phyloP scores from a whole-genome alignment of 495 filamentous ascomycete genomes.

The Collariella sp. region DNA sequence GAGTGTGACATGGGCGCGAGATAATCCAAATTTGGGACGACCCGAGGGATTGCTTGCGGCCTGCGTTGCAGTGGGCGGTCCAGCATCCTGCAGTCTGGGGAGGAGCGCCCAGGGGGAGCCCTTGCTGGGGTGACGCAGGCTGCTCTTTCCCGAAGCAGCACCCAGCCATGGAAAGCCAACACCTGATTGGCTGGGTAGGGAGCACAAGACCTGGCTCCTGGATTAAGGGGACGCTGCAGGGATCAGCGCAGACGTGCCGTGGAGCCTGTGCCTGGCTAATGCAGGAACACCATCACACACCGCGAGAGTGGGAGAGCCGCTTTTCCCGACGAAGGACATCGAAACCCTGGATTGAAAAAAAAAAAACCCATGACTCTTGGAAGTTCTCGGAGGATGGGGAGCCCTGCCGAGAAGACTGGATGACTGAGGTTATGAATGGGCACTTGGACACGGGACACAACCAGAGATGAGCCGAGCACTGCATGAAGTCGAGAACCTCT shows the following conservation, averaged over 20 bases:
- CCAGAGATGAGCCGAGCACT: background rate
- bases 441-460: too few species aligned
- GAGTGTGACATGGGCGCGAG: constrained; percentile 16
- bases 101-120: constrained; percentile 14
- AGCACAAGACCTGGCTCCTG: constrained; percentile 13
- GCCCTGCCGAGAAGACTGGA: background rate
- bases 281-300: constrained; percentile 4
- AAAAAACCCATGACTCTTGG: background rate
- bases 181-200: constrained; percentile 16
- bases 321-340: background rate
- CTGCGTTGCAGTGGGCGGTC: background rate
- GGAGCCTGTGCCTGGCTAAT: constrained; percentile 15
- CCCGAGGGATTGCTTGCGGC: background rate
- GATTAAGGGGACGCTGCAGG: constrained; percentile 25
- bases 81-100: constrained; percentile 8
- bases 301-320: background rate
- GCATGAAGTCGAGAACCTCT: too few species aligned
- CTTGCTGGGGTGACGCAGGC: constrained; percentile 6
- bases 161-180: constrained; percentile 3
- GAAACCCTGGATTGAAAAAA: background rate
- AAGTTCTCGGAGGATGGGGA: background rate
- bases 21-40: constrained; percentile 13
- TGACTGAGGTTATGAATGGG: background rate
- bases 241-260: constrained; percentile 6
- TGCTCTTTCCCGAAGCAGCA: constrained; percentile 23